phyloP scores from a whole-genome alignment of 768 basidiomycete species.

The Lactifluus echinatus region DNA sequence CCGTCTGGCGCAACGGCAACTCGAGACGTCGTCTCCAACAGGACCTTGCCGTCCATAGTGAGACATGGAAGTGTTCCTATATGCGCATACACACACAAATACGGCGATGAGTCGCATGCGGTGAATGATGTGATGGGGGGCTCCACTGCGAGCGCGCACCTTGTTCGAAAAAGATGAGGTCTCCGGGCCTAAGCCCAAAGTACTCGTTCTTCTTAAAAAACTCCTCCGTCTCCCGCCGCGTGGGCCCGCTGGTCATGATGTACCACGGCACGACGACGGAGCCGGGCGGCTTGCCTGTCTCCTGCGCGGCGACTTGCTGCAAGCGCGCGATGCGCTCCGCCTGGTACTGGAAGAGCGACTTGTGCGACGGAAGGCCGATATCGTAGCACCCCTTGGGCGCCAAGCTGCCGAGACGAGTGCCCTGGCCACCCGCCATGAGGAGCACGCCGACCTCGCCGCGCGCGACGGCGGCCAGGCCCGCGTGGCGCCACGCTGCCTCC shows the following conservation, averaged over 20 bases:
- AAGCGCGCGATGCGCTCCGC: conserved; percentile 90
- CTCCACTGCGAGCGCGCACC: conserved; percentile 42
- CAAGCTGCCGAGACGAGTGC: conserved; percentile 83
- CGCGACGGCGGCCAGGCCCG: conserved; percentile 75
- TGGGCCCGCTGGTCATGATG: conserved; percentile 98
- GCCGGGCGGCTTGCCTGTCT: conserved; percentile 41
- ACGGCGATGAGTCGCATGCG: no score
- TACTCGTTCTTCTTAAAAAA: conserved; percentile 71
- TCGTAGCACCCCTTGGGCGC: conserved; percentile 98
- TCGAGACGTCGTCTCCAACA: conserved; percentile 69
- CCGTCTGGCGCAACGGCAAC: conserved; percentile 97
- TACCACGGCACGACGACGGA: conserved; percentile 89
- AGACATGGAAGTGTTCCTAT: conserved; percentile 93
- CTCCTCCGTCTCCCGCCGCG: conserved; percentile 72
- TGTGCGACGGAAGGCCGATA: conserved; percentile 88
- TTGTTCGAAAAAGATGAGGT: conserved; percentile 95
- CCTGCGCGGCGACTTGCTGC: conserved; percentile 62
- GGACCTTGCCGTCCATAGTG: conserved; percentile 86
- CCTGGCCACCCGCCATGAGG: conserved; percentile 97
- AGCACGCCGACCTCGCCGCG: conserved; percentile 86
- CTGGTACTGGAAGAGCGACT: conserved; percentile 92
- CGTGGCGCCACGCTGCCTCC: conserved; percentile 62
- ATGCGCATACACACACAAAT: no score
- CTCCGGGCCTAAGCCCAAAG: conserved; percentile 73
- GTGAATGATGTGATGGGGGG: no score